Evolutionary conservation across 164 flowering plant species (phyloP), one percentile per base, ranked within the genome.

Genomic region (Dillenia turbinata): DNA sequence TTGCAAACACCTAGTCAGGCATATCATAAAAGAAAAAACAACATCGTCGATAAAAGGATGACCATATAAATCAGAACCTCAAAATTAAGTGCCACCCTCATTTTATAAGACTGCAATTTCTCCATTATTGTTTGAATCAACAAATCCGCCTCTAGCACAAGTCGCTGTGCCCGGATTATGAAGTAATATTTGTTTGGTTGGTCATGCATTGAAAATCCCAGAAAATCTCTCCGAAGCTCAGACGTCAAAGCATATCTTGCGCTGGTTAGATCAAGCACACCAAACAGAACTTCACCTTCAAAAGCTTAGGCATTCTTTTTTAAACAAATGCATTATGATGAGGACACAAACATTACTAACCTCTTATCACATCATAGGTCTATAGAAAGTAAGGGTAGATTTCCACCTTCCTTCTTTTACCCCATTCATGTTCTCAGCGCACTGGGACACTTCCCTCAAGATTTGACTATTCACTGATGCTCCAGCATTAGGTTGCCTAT

Each of bases 401-500:
- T 85, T 93, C 98, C 97, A 90, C n/a, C 90, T 74, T 13, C 96
- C 92, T 44, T 79, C 96, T 56, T 86, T 93, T 55, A 72, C 74
- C 47, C 90, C 96, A 66, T 85, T 89, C 62, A 93, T 79, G 81
- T 80, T 79, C 65, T 93, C 96, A 13, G 77, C 83, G 65, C 92
- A 89, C 56, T 90, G 98, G 11, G 89, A 77, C 0, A 89, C 83
- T 66, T 93, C 96, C 9, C 69, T 81, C 12, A 90, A 80, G 63
- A 89, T 85, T 67, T 86, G 96, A 63, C 78, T 87, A 80, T 81
- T 90, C 14, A 87, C 87, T 0, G 90, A 77, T 1, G 85, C 59
- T 45, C 96, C 97, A 2, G 84, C 78, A 65, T 87, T 87, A 16
- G 96, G 95, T 55, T 83, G 96, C 97, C 98, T 89, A 64, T 89